Evolutionary conservation across 1,139 yeast species (phyloP).

Genomic region (Scheffersomyces insectosa): DNA sequence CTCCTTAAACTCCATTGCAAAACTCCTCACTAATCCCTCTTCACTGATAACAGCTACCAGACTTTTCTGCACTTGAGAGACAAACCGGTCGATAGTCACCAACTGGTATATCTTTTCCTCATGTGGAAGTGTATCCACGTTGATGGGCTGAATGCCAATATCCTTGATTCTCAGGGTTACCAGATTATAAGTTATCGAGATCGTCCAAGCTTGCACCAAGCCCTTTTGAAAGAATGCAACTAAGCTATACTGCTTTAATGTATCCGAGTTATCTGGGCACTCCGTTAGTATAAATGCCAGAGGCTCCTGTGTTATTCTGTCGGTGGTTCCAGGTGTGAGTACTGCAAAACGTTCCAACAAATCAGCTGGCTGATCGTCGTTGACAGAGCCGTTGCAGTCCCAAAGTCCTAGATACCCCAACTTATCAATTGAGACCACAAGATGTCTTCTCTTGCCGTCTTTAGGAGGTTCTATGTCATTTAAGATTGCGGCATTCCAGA

Average conservation of each 20-base stretch:
- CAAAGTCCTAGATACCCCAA: slow-evolving; percentile 62
- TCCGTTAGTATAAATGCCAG: slow-evolving; percentile 28
- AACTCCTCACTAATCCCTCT: slow-evolving; percentile 54
- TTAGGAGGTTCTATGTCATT: slow-evolving; percentile 29
- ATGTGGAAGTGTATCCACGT: slow-evolving; percentile 13
- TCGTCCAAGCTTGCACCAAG: slow-evolving; percentile 30
- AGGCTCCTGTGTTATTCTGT: slow-evolving; percentile 18
- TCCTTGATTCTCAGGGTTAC: slow-evolving; percentile 3
- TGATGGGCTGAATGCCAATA: slow-evolving; percentile 15
- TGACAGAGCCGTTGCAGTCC: slow-evolving; percentile 51
- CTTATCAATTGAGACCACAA: slow-evolving; percentile 52
- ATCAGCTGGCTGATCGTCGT: slow-evolving; percentile 31
- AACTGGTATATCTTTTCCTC: slow-evolving; percentile 44
- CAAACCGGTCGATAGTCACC: slow-evolving; percentile 59
- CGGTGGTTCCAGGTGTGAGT: slow-evolving; percentile 7
- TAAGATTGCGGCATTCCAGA: slow-evolving; percentile 34
- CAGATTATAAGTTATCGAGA: slow-evolving; percentile 14
- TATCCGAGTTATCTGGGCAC: slow-evolving; percentile 7
- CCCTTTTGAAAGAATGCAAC: slow-evolving; percentile 30
- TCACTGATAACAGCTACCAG: slow-evolving; percentile 60
- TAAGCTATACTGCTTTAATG: slow-evolving; percentile 18
- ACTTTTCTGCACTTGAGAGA: slow-evolving; percentile 44
- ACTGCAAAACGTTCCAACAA: slow-evolving; percentile 20
- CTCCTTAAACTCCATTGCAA: slow-evolving; percentile 18
- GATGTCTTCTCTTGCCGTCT: slow-evolving; percentile 26